Evolutionary conservation across 257 asterid species (phyloP).

Genomic region (Solanum dulcamara): DNA sequence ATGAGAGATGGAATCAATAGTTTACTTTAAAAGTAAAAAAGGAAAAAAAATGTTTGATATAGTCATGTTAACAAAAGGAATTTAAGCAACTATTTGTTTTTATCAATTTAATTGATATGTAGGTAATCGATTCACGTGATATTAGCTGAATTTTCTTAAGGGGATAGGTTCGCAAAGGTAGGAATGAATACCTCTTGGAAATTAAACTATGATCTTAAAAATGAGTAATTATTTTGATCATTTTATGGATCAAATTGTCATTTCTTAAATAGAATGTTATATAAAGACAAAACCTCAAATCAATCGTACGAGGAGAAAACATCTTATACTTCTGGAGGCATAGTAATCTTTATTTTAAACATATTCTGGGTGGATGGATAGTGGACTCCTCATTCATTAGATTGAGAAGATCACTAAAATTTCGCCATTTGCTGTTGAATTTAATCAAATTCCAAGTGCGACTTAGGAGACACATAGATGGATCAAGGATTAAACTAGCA

Average conservation of each 20-base stretch:
- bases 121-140: neutral
- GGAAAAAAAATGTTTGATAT: neutral
- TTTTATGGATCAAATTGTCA: neutral
- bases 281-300: neutral
- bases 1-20: neutral
- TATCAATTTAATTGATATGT: neutral
- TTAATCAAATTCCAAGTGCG: neutral
- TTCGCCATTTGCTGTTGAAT: neutral
- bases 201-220: neutral
- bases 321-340: neutral
- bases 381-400: neutral
- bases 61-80: accelerated
- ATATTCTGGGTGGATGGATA: neutral
- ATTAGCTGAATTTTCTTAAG: neutral
- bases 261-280: neutral
- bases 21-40: neutral
- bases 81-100: neutral
- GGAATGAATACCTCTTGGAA: neutral
- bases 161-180: neutral
- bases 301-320: neutral
- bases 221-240: neutral
- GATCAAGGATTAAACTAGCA: neutral
- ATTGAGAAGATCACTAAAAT: neutral
- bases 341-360: neutral
- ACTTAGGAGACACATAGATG: neutral